phyloP scores from a whole-genome alignment of 2,329 filamentous ascomycete species.

The Aschersonia sp. region DNA sequence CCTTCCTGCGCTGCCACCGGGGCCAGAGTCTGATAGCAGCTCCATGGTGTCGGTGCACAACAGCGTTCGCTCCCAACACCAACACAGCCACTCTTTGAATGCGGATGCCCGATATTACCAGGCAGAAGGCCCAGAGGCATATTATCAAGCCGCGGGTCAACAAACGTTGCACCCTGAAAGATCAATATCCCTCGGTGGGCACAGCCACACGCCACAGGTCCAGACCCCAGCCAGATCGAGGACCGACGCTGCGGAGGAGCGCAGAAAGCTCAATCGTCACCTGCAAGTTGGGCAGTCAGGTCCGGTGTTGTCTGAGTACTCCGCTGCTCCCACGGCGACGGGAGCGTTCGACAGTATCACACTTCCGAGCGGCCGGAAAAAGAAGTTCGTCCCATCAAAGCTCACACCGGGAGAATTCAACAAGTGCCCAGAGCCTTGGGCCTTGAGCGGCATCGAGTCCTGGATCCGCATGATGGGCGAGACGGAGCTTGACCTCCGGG shows the following conservation, averaged over 20 bases:
- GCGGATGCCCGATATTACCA: constrained; percentile 26
- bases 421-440: constrained; percentile 83
- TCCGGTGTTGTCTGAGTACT: constrained; percentile 40
- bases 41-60: constrained; percentile 32
- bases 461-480: constrained; percentile 88
- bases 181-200: constrained; percentile 70
- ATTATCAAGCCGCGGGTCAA: constrained; percentile 23
- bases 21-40: constrained; percentile 46
- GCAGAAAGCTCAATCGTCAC: constrained; percentile 38
- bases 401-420: constrained; percentile 68
- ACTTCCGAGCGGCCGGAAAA: constrained; percentile 63
- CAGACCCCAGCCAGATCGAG: constrained; percentile 79
- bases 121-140: constrained; percentile 33
- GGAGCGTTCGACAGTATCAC: constrained; percentile 67
- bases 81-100: constrained; percentile 34
- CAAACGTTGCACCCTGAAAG: constrained; percentile 40
- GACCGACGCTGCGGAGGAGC: constrained; percentile 74
- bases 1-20: constrained; percentile 46
- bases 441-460: constrained; percentile 67
- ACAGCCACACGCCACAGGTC: constrained; percentile 65
- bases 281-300: constrained; percentile 36
- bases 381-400: constrained; percentile 76
- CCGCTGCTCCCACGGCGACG: constrained; percentile 38
- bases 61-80: constrained; percentile 25
- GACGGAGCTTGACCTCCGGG: constrained; percentile 75